Evolutionary conservation across 176 grass and related monocot genomes (phyloP).

Genomic region (Eremochloa ophiuroides): DNA sequence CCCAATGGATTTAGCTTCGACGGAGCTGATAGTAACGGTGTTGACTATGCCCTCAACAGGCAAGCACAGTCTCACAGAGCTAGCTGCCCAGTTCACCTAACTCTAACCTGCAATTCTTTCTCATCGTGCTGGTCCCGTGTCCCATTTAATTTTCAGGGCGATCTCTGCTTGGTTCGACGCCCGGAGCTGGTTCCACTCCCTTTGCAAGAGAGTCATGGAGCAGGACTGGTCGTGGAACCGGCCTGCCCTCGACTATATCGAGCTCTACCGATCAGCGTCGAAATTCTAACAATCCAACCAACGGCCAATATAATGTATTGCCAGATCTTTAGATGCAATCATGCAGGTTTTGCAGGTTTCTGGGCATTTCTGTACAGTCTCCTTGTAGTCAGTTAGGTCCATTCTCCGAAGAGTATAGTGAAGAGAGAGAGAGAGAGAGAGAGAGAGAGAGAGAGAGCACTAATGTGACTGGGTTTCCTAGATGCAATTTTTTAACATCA

Average conservation of each 20-base stretch:
- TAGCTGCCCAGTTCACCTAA: not conserved
- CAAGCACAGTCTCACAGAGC: constrained; percentile 2
- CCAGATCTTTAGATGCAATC: not conserved
- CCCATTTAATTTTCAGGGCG: constrained; percentile 41
- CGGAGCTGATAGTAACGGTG: constrained; percentile 45
- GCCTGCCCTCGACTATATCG: constrained; percentile 81
- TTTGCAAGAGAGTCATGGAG: constrained; percentile 86
- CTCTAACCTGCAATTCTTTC: not conserved
- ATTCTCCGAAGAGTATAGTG: not conserved
- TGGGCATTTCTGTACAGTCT: constrained; percentile 16
- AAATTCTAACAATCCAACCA: constrained; percentile 8
- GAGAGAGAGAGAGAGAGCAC: too few species aligned
- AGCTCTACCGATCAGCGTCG: constrained; percentile 62
- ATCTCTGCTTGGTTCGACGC: constrained; percentile 62
- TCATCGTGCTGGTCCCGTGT: not conserved
- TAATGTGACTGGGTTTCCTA: too few species aligned
- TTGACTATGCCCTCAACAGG: constrained; percentile 84
- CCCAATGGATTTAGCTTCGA: constrained; percentile 87
- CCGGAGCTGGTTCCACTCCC: constrained; percentile 54
- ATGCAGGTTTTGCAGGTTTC: not conserved
- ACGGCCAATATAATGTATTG: not conserved
- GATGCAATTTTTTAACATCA: too few species aligned
- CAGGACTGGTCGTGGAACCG: constrained; percentile 97
- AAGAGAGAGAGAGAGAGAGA: too few species aligned
- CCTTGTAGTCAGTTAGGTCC: not conserved